Evolutionary conservation across 1,284 basidiomycete genomes (phyloP), one percentile per base, ranked within the genome.

Genomic region (Cutaneotrichosporon dermatis): DNA sequence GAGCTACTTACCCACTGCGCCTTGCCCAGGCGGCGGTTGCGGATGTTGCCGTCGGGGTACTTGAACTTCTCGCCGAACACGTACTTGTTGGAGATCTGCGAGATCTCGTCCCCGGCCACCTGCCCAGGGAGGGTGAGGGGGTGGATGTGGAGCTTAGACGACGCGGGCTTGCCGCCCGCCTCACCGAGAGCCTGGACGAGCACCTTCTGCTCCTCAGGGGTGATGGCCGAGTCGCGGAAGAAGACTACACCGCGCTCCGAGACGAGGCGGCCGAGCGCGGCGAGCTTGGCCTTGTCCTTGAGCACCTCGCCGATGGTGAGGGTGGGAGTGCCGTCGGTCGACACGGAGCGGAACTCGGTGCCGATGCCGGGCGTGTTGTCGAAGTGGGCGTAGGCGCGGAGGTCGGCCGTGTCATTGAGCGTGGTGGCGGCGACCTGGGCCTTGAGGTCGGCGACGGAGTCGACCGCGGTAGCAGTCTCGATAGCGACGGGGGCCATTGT

Each of bases 231-330:
- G 33, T 81, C 76, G 34, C 82, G 80, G 81, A 88, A 86, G 76
- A 88, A 87, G 16, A 86, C 85, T 53, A 88, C 86, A 13, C 85
- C 85, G 39, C 86, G 84, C 59, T 85, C 82, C 3, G 85, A 83
- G 55, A 87, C 78, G 57, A 73, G 66, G 41, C 66, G 61, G n/a
- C 68, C 73, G 2, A 74, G 66, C 6, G 70, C 71, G 35, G 54
- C 64, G 41, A 73, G 59, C 49, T 68, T 67, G 11, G 45, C 59
- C 10, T 68, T 65, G 44, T 72, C 65, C 13, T 50, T 62, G 13
- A 75, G 61, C 2, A 75, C 56, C 12, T 70, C 65, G 25, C 58
- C 60, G 56, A 73, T 69, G 39, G 58, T 50, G 9, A 73, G 62
- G 4, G 56, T 56, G 2, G 70, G 68, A 45, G 66, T 64, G 37